Evolutionary conservation across 352 stramenopile species (phyloP).

Genomic region (Globisporangium uncinulatum): DNA sequence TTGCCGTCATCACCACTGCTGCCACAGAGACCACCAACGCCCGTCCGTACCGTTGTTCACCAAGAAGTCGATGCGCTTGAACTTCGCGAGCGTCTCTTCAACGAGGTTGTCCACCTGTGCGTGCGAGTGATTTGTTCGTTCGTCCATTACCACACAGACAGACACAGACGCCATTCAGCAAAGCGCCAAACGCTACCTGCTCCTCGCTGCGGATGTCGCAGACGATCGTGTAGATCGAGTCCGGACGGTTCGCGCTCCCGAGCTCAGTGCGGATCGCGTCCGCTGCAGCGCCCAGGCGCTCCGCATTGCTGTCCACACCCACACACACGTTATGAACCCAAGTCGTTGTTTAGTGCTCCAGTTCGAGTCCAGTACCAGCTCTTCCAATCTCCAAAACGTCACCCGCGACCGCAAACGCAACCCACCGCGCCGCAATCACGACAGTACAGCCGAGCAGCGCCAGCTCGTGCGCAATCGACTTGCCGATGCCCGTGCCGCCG

Average conservation of each 20-base stretch:
- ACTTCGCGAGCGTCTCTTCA: conserved; percentile 68
- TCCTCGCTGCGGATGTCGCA: conserved; percentile 78
- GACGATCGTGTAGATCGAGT: conserved; percentile 44
- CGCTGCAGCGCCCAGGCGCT: conserved; percentile 49
- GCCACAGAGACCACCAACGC: background rate
- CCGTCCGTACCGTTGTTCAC: conserved; percentile 85
- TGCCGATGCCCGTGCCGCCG: conserved; percentile 82
- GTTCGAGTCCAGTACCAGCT: too few species aligned
- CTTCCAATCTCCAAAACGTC: background rate
- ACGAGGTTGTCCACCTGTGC: conserved; percentile 63
- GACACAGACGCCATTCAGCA: too few species aligned
- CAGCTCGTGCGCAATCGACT: conserved; percentile 77
- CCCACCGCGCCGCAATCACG: conserved; percentile 72
- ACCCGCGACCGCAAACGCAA: background rate
- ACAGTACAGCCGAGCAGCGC: conserved; percentile 69
- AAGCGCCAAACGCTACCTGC: conserved; percentile 19
- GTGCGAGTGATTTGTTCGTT: too few species aligned
- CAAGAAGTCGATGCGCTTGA: conserved; percentile 86
- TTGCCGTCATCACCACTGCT: background rate
- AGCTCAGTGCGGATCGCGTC: conserved; percentile 53
- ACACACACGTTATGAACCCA: background rate
- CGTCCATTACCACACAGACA: too few species aligned
- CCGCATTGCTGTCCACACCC: conserved; percentile 41
- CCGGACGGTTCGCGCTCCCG: conserved; percentile 20
- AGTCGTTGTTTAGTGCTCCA: background rate